Percentiles rank a stretch among this genome's conserved stretches.
Evolutionary conservation across 78 protist species (phyloP).

Genomic region (Andalucia godoyi): DNA sequence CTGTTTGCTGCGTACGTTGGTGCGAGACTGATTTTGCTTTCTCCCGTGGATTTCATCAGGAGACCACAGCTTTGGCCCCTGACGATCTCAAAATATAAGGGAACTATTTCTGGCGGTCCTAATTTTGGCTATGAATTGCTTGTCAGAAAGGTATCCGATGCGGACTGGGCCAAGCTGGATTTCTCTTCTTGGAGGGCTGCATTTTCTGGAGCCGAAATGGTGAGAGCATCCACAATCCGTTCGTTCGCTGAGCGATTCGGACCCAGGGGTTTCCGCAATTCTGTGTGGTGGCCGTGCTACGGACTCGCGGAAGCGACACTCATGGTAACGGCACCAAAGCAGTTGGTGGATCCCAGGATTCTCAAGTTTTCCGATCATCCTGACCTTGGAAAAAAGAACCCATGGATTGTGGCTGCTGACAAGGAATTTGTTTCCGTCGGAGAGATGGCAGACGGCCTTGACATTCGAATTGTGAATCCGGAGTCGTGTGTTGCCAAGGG

Average conservation of each 20-base stretch:
- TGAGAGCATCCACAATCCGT: slow-evolving; percentile 1
- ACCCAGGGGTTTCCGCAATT: neutral
- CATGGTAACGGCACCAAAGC: too few relatives aligned
- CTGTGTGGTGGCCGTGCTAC: slow-evolving; percentile 5
- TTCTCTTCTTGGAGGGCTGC: slow-evolving; percentile 5
- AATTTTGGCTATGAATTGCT: slow-evolving; percentile 27
- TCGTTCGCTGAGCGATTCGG: neutral
- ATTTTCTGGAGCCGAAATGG: slow-evolving; percentile 32
- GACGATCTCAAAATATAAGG: slow-evolving; percentile 11
- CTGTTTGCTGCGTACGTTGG: neutral
- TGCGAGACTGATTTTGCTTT: neutral
- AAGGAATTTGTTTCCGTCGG: neutral
- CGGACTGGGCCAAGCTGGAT: neutral
- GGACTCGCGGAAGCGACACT: slow-evolving; percentile 28
- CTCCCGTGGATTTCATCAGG: slow-evolving; percentile 7
- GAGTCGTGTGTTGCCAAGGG: neutral
- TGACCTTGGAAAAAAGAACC: neutral
- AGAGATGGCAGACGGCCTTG: neutral
- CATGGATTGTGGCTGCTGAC: neutral
- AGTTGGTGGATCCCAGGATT: too few relatives aligned
- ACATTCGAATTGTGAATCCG: neutral
- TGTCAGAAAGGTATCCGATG: neutral
- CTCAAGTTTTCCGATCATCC: too few relatives aligned
- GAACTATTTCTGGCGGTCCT: slow-evolving; percentile 31
- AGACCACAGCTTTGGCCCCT: slow-evolving; percentile 8